phyloP scores from a whole-genome alignment of 768 basidiomycete species.

The Macrolepiota fuliginosa region DNA sequence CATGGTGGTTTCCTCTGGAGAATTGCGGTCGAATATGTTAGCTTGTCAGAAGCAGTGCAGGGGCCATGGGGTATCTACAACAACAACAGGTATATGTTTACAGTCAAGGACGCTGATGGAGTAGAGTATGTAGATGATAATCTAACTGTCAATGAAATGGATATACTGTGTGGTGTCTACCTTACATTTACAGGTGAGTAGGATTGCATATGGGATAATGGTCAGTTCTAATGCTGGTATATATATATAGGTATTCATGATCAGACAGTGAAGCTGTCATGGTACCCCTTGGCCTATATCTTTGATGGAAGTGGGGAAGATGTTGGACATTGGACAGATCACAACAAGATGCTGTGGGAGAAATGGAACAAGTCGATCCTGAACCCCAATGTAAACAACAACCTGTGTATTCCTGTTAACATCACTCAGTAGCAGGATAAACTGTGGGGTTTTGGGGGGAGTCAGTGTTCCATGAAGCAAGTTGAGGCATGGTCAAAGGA shows the following conservation, averaged over 20 bases:
- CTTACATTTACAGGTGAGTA: neutral
- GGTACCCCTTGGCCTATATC: neutral
- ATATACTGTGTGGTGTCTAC: neutral
- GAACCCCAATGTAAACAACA: neutral
- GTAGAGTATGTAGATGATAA: neutral
- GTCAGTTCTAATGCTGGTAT: too few relatives aligned
- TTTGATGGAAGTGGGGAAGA: neutral
- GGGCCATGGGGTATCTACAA: neutral
- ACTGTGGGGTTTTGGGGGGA: neutral
- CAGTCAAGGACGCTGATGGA: neutral
- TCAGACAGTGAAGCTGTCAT: neutral
- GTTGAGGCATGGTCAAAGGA: neutral
- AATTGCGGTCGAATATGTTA: neutral
- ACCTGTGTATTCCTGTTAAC: neutral
- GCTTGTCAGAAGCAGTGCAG: neutral
- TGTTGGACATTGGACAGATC: neutral
- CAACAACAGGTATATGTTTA: neutral
- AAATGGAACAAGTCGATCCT: neutral
- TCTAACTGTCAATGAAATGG: neutral
- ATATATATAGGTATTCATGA: neutral
- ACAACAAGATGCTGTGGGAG: neutral
- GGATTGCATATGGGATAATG: too few relatives aligned
- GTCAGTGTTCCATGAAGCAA: neutral
- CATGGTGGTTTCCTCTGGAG: neutral
- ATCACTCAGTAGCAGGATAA: neutral